Evolutionary conservation across 345 rosid species (phyloP).

Genomic region (Odontarrhena argentea): DNA sequence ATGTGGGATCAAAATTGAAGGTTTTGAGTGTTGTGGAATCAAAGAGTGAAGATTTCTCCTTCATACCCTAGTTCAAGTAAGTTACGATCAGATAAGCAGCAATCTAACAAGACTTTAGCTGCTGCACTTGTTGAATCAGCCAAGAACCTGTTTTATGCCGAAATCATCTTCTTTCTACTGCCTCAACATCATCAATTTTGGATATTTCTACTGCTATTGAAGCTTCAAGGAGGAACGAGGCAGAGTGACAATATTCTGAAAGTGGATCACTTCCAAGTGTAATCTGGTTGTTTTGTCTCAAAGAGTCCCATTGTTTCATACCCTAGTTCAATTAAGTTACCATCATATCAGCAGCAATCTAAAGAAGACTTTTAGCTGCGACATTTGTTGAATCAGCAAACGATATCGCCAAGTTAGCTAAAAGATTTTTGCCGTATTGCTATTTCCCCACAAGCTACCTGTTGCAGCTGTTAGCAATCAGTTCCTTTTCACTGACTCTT

Average conservation of each 20-base stretch:
- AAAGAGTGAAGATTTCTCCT: constrained; percentile 28
- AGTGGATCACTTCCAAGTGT: constrained; percentile 34
- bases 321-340: constrained; percentile 37
- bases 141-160: constrained; percentile 77
- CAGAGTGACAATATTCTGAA: no score
- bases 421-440: constrained; percentile 56
- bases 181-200: no score
- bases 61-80: constrained; percentile 39
- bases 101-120: constrained; percentile 76
- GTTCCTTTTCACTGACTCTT: constrained; percentile 87
- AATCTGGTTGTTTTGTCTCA: constrained; percentile 53
- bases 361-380: constrained; percentile 80
- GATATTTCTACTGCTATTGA: no score
- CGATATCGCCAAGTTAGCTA: constrained; percentile 74
- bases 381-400: constrained; percentile 60
- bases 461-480: constrained; percentile 67
- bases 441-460: constrained; percentile 94
- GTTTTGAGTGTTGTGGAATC: no score
- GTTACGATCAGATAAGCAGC: constrained; percentile 51
- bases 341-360: constrained; percentile 51
- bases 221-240: no score
- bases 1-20: no score
- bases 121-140: constrained; percentile 80
- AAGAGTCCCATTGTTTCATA: constrained; percentile 68
- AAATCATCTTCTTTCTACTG: no score